phyloP scores from a whole-genome alignment of 2,329 filamentous ascomycete genomes.

The Alternaria triticina region DNA sequence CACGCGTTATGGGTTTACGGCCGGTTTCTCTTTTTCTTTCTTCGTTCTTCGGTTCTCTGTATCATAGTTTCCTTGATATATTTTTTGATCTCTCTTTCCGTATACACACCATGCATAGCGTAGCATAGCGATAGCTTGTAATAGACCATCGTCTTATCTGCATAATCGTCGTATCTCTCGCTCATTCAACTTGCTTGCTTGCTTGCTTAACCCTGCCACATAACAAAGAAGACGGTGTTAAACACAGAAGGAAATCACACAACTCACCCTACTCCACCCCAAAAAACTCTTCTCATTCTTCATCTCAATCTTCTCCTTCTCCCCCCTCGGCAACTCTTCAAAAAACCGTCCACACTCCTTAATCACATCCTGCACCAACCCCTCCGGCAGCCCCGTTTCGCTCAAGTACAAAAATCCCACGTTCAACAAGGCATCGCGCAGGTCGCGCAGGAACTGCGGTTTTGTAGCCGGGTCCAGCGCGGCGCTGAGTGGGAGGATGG shows the following conservation, averaged over 20 bases:
- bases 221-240: no score
- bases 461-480: constrained; percentile 73
- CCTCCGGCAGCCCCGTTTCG: constrained; percentile 67
- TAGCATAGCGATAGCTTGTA: constrained; percentile 11
- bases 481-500: constrained; percentile 75
- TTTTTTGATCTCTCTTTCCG: background rate
- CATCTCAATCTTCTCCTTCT: constrained; percentile 70
- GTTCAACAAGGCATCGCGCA: constrained; percentile 79
- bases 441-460: constrained; percentile 70
- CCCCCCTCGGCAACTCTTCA: constrained; percentile 70
- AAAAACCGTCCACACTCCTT: constrained; percentile 76
- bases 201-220: no score
- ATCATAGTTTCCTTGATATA: constrained; percentile 3
- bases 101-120: constrained; percentile 1
- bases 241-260: constrained; percentile 7
- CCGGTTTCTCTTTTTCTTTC: background rate
- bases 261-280: constrained; percentile 55
- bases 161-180: background rate
- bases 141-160: constrained; percentile 2
- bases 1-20: constrained; percentile 5
- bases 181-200: background rate
- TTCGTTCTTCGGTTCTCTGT: background rate
- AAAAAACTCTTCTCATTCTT: constrained; percentile 57
- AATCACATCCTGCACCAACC: constrained; percentile 70
- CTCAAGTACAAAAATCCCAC: constrained; percentile 89